phyloP scores from a whole-genome alignment of 2,329 filamentous ascomycete species.

The Didymella glomerata region DNA sequence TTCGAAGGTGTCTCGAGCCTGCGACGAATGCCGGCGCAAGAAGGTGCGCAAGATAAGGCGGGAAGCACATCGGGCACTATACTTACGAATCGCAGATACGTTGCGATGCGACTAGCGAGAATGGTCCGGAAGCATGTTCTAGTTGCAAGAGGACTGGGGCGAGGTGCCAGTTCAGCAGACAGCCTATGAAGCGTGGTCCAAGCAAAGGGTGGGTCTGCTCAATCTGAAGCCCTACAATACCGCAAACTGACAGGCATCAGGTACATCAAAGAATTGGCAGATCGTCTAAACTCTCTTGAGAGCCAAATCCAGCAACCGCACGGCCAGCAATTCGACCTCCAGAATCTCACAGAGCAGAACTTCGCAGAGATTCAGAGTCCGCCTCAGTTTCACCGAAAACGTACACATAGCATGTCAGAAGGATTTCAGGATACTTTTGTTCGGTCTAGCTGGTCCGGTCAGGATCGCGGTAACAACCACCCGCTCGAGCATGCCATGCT shows the following conservation, averaged over 20 bases:
- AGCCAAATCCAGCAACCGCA: conserved; percentile 48
- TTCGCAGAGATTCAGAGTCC: conserved; percentile 43
- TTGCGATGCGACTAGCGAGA: conserved; percentile 53
- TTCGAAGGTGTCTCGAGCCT: conserved; percentile 54
- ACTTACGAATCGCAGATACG: conserved; percentile 41
- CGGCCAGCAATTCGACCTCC: conserved; percentile 44
- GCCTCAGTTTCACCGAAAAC: conserved; percentile 47
- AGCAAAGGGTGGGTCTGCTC: conserved; percentile 49
- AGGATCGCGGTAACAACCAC: conserved; percentile 46
- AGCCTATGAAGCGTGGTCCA: conserved; percentile 54
- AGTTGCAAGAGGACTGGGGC: conserved; percentile 52
- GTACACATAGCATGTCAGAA: conserved; percentile 52
- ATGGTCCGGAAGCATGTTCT: conserved; percentile 52
- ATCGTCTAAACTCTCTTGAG: conserved; percentile 51
- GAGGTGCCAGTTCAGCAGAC: conserved; percentile 53
- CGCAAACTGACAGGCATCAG: conserved; percentile 34
- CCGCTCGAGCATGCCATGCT: conserved; percentile 29
- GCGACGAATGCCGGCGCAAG: conserved; percentile 54
- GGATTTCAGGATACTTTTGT: conserved; percentile 45
- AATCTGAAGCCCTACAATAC: not conserved
- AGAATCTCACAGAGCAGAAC: conserved; percentile 39
- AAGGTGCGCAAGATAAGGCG: conserved; percentile 41
- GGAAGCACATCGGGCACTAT: not conserved
- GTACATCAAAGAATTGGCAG: conserved; percentile 53
- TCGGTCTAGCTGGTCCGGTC: conserved; percentile 45